Percentiles rank a stretch among this genome's conserved stretches.
Conservation (phyloP, 202 grass and related monocot species). For the Zizania palustris region DNA sequence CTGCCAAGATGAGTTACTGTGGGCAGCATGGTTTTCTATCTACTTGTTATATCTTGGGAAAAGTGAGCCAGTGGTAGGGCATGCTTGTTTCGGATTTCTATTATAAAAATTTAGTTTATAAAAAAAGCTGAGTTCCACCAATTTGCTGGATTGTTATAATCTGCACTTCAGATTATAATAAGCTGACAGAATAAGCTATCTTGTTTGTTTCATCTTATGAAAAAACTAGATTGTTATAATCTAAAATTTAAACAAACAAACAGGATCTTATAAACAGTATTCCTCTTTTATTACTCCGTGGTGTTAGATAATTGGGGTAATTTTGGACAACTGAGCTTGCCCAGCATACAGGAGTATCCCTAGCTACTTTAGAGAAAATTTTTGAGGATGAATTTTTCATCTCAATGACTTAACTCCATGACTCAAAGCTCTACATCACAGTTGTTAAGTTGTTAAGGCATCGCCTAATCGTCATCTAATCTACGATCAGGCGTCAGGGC, state of each 20-base stretch:
- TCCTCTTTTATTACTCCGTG: constrained; percentile 54
- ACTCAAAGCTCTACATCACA: constrained; percentile 45
- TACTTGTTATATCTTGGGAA: constrained; percentile 48
- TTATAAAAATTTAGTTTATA: too few species aligned
- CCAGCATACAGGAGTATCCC: constrained; percentile 48
- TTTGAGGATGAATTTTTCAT: constrained; percentile 43
- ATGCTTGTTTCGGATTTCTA: too few species aligned
- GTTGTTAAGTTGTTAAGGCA: too few species aligned
- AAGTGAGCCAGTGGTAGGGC: constrained; percentile 50
- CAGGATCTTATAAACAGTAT: too few species aligned
- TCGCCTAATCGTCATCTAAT: too few species aligned
- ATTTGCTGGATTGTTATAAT: too few species aligned
- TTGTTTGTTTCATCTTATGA: constrained; percentile 40
- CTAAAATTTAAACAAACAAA: too few species aligned
- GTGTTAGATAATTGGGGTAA: constrained; percentile 53
- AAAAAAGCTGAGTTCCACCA: too few species aligned
- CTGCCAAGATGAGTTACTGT: constrained; percentile 32
- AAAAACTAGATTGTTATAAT: too few species aligned
- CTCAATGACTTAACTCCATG: constrained; percentile 54
- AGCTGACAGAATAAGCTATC: too few species aligned
- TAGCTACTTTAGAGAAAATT: constrained; percentile 19
- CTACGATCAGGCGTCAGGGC: too few species aligned
- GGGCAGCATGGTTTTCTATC: constrained; percentile 22
- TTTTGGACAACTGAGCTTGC: constrained; percentile 48
- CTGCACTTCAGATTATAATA: too few species aligned